These are phyloP conservation scores for Sporothrix brunneoviolacea DNA, from an alignment of 2,329 filamentous ascomycete genomes.

Conservation along the genomic window DNA sequence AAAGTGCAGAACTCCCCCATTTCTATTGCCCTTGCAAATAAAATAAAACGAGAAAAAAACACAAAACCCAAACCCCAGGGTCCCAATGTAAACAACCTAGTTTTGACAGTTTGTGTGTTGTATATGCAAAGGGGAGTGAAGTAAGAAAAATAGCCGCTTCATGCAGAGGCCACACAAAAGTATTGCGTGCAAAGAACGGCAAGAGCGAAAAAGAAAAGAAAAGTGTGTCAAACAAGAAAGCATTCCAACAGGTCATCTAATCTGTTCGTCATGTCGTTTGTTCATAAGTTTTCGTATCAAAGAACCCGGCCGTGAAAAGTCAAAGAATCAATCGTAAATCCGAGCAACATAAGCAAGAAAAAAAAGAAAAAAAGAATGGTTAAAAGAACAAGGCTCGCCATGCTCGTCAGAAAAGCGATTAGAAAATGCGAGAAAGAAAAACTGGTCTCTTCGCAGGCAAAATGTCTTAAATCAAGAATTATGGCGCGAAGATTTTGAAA, in stretches of 20 bases:
- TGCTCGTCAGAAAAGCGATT: conserved; percentile 1
- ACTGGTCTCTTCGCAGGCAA: background rate
- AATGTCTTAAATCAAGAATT: background rate
- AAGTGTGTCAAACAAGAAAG: background rate
- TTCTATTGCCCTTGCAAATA: background rate
- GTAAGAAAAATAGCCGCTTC: too few relatives aligned
- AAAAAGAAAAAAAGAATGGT: conserved; percentile 2
- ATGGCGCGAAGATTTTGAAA: background rate
- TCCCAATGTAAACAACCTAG: background rate
- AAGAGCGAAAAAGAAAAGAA: conserved; percentile 9
- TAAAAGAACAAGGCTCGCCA: background rate
- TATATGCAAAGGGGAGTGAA: conserved; percentile 8
- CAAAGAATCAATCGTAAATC: conserved; percentile 1
- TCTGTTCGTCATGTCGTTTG: conserved; percentile 17
- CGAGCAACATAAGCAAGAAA: background rate
- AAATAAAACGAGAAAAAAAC: background rate
- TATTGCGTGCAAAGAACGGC: conserved; percentile 12
- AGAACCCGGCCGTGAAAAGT: conserved; percentile 11
- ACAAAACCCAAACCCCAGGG: background rate
- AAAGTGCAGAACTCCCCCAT: background rate
- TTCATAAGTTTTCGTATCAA: conserved; percentile 16
- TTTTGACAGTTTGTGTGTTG: background rate
- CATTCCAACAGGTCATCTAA: conserved; percentile 17
- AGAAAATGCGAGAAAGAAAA: background rate
- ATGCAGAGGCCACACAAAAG: too few relatives aligned